Conservation (phyloP, 2,329 filamentous ascomycete species). For the Ceratocystis cacaofunesta region DNA sequence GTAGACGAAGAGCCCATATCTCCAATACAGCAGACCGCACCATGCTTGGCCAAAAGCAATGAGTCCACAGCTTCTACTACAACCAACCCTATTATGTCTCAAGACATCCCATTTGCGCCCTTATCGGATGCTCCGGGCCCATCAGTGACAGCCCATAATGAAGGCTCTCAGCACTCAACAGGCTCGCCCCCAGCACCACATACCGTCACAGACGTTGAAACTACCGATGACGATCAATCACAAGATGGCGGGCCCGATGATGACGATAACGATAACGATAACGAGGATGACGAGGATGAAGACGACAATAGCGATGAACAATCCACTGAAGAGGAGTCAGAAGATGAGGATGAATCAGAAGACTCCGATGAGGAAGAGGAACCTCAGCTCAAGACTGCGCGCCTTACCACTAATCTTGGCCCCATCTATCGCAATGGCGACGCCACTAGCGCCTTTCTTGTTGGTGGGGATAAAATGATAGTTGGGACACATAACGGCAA, state of each 20-base stretch:
- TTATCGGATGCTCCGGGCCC: not conserved
- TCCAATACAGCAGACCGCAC: not conserved
- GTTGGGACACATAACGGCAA: conserved; percentile 93
- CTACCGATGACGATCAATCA: not conserved
- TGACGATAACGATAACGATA: conserved; percentile 18
- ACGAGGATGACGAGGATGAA: conserved; percentile 22
- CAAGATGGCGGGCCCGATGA: conserved; percentile 16
- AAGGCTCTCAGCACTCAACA: not conserved
- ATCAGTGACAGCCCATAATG: not conserved
- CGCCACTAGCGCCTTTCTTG: conserved; percentile 79
- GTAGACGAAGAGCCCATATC: not conserved
- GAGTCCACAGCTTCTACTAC: not conserved
- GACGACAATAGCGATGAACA: conserved; percentile 28
- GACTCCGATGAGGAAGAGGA: conserved; percentile 78
- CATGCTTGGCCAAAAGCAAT: not conserved
- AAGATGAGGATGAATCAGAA: conserved; percentile 51
- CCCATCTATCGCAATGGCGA: conserved; percentile 87
- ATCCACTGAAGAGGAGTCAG: conserved; percentile 26
- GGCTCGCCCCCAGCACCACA: not conserved
- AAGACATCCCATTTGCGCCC: not conserved
- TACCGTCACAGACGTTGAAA: not conserved
- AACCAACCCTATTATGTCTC: not conserved
- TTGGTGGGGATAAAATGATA: conserved; percentile 94
- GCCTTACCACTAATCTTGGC: conserved; percentile 64
- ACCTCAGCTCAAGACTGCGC: conserved; percentile 82